These are phyloP conservation scores for Sphaerulina musiva DNA, from an alignment of 2,329 filamentous ascomycete species.

Conservation along the genomic window DNA sequence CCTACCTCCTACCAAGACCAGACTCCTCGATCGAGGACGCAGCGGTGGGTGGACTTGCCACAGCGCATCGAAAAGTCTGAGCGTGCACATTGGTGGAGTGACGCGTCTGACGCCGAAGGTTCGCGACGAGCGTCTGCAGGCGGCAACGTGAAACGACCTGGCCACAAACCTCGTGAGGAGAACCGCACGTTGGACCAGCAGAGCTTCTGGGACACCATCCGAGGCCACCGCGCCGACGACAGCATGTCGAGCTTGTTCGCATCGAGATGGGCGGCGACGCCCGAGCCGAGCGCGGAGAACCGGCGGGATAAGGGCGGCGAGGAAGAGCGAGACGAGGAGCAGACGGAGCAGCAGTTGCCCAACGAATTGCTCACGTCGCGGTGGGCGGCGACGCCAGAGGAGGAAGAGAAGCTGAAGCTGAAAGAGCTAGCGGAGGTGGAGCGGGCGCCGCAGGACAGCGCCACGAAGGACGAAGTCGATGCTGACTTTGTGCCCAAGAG, in stretches of 20 bases:
- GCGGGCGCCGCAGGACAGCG: background rate
- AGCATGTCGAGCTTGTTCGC: conserved; percentile 32
- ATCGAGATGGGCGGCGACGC: conserved; percentile 29
- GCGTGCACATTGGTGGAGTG: conserved; percentile 71
- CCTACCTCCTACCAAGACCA: conserved; percentile 18
- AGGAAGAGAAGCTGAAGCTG: conserved; percentile 11
- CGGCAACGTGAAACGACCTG: conserved; percentile 4
- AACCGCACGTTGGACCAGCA: conserved; percentile 47
- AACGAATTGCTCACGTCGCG: conserved; percentile 24
- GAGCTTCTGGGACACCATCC: conserved; percentile 42
- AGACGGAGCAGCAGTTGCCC: conserved; percentile 9
- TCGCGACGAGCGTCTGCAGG: conserved; percentile 14
- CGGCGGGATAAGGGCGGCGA: conserved; percentile 2
- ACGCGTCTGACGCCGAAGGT: conserved; percentile 51
- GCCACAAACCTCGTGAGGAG: conserved; percentile 38
- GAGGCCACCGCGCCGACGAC: conserved; percentile 35
- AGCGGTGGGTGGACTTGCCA: conserved; percentile 31
- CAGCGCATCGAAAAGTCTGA: conserved; percentile 21
- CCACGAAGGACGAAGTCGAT: conserved; percentile 1
- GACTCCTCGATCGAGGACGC: conserved; percentile 29
- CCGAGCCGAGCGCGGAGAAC: conserved; percentile 15
- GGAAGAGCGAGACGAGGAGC: background rate
- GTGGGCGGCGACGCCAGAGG: conserved; percentile 23
- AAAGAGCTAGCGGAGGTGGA: conserved; percentile 5
- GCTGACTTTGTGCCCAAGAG: conserved; percentile 19